Evolutionary conservation across 2,329 filamentous ascomycete species (phyloP).

Genomic region (Pseudocercospora crystallina): DNA sequence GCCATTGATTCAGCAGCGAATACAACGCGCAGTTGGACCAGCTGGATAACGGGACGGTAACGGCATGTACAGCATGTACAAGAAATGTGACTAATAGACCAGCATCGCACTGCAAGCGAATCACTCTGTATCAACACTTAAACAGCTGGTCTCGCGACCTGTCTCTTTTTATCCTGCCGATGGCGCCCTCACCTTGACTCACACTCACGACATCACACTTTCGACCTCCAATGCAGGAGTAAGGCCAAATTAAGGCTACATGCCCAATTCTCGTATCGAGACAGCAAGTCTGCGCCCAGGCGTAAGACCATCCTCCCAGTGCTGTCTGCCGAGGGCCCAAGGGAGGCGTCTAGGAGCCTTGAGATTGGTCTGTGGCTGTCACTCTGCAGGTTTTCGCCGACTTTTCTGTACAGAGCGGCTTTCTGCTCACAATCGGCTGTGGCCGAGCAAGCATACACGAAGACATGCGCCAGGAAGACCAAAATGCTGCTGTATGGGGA

Average conservation of each 20-base stretch:
- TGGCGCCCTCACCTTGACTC: too few species aligned
- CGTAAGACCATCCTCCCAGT: not conserved
- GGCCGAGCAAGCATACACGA: not conserved
- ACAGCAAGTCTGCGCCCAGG: not conserved
- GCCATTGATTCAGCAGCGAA: slow-evolving; percentile 38
- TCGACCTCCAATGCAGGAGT: slow-evolving; percentile 2
- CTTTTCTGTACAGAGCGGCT: not conserved
- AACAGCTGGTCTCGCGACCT: too few species aligned
- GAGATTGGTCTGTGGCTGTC: not conserved
- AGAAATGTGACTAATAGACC: slow-evolving; percentile 8
- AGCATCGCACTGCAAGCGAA: slow-evolving; percentile 12
- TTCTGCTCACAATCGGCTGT: not conserved
- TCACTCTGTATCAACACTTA: too few species aligned
- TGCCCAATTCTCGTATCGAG: not conserved
- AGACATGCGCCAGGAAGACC: not conserved
- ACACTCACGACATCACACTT: not conserved
- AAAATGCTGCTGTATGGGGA: slow-evolving; percentile 4
- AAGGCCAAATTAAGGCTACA: slow-evolving; percentile 1
- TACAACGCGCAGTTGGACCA: slow-evolving; percentile 46
- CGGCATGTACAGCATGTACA: not conserved
- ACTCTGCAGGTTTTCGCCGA: not conserved
- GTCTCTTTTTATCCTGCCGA: too few species aligned
- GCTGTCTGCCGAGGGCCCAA: not conserved
- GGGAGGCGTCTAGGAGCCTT: not conserved
- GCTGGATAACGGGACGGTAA: slow-evolving; percentile 43